Evolutionary conservation across 2,329 filamentous ascomycete species (phyloP), one percentile per base, ranked within the genome.

Genomic region (Nothophaeocryptopus gaeumannii): DNA sequence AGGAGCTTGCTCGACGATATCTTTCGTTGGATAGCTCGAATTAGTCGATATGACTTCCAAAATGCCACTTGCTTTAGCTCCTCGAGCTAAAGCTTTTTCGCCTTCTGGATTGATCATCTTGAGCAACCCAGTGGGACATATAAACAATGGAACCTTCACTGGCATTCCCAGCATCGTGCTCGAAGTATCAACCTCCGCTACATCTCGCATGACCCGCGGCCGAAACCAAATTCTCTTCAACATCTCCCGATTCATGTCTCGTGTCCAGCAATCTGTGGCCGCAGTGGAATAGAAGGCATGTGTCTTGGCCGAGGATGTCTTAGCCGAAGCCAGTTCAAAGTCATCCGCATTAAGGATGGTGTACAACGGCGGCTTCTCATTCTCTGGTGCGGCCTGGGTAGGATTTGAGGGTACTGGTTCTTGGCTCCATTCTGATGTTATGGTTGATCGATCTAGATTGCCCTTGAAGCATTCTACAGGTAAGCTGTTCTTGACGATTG

Each of bases 341-440:
- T 62, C 59, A 32, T 61, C 46, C 13, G 45, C 56, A 58, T 72
- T 75, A 57, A 76, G 68, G 53, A 75, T 71, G 50, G 72, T 68
- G 56, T 71, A 65, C 14, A 77, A 60, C 11, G 74, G 67, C 5
- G 74, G 73, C 63, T 72, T 75, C 40, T 59, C 61, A 48, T 59
- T 58, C 39, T 62, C 51, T 13, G 58, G 39, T 3, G 43, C 46
- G 9, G 49, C 53, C 33, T 58, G 55, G 0, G 55, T 43, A 13
- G 46, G 36, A 44, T 58, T 58, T 3, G 37, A 30, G 8, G 48
- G 44, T 8, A 53, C 26, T 5, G 47, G 38, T 11, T 31, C 34
- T 29, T 30, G 35, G 13, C 29, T 42, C 55, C 55, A 60, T 33
- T 48, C 34, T 13, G 53, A 36, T n/a, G 55, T 48, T 12, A 64